Evolutionary conservation across 2,329 filamentous ascomycete species (phyloP), one percentile per base, ranked within the genome.

Genomic region (Teratosphaeria epicoccoides): DNA sequence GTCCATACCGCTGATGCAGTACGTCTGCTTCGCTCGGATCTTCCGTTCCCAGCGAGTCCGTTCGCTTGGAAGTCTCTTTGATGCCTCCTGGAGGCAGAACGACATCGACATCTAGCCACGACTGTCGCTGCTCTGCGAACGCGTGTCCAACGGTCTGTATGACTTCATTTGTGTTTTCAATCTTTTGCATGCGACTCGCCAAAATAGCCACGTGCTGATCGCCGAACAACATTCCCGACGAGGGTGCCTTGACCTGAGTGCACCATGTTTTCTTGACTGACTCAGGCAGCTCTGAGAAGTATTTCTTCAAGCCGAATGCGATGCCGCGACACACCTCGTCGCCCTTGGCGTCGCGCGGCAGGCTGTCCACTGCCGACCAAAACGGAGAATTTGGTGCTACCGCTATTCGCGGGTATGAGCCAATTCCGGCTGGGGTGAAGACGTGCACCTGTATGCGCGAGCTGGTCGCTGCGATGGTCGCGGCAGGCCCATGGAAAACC

Each of bases 391-490:
- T 94, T 44, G 93, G 93, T 23, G 91, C 94, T 59, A 97, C 84
- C 55, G 91, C 95, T 60, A 98, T 82, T 63, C 91, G 88, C 54
- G 87, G 84, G 67, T 91, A 98, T 61, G 86, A 91, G 65, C 88
- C 85, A 61, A 94, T 85, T 59, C 93, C 93, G 58, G 88, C 90
- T 2, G 88, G 83, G 55, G 87, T 87, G 72, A 94, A 88, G 70
- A 98, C 81, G 70, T 97, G 93, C 58, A 93, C 81, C 73, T 97
- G 91, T 60, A 97, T 90, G 69, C 93, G 86, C 57, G 91, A 96
- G 71, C 86, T 91, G 71, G 95, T 94, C 63, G 87, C 84, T 43
- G 88, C 94, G 25, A 90, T 89, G 46, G 91, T 91, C 24, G 66
- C 58, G 4, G 66, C 64, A 14, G 89, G 82, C 12, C 91, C 91